Conservation (phyloP, 257 asterid genomes). For the Datura wrightii region DNA sequence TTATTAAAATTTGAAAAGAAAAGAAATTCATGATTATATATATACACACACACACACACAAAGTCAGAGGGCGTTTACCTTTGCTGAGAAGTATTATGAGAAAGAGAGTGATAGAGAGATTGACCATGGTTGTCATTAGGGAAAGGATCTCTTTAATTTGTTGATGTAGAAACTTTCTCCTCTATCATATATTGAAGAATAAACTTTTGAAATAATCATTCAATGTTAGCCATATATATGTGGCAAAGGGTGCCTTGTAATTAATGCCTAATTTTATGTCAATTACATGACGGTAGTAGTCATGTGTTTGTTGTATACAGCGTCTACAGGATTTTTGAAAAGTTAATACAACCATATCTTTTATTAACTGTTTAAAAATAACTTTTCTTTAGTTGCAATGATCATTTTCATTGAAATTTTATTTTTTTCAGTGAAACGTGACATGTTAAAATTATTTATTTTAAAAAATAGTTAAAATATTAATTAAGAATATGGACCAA, state of each 20-base stretch:
- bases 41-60: background rate
- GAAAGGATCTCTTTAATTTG: conserved; percentile 6
- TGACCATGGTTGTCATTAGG: conserved; percentile 14
- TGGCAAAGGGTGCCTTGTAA: background rate
- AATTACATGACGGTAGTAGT: background rate
- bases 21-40: background rate
- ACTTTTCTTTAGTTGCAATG: too few relatives aligned
- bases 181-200: background rate
- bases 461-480: too few relatives aligned
- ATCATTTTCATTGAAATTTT: too few relatives aligned
- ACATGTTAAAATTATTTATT: too few relatives aligned
- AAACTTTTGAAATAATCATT: background rate
- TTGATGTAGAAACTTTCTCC: background rate
- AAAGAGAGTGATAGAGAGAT: background rate
- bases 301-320: background rate
- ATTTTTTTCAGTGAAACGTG: too few relatives aligned
- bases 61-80: background rate
- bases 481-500: too few relatives aligned
- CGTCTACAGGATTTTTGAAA: background rate
- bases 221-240: background rate
- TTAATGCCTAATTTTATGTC: background rate
- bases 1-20: background rate
- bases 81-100: background rate
- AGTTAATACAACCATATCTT: too few relatives aligned
- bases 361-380: too few relatives aligned